phyloP scores from a whole-genome alignment of 2,329 filamentous ascomycete genomes.

The Cladosporium oxysporum region DNA sequence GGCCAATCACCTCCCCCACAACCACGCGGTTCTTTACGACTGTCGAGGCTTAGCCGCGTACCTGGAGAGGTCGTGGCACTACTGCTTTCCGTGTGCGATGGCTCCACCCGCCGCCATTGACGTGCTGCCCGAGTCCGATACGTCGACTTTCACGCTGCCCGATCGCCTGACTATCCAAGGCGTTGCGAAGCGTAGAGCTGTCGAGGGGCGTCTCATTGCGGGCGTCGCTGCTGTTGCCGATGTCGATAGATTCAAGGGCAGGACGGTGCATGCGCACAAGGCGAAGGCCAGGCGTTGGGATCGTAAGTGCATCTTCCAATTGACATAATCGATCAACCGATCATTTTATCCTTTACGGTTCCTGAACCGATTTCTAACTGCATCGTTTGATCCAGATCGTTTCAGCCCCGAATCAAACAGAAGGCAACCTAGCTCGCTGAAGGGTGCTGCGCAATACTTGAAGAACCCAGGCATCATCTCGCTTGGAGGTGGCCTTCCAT shows the following conservation, averaged over 20 bases:
- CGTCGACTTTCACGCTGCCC: constrained; percentile 47
- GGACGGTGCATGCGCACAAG: constrained; percentile 60
- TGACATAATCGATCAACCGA: background rate
- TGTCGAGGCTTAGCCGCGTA: background rate
- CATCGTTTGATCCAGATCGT: constrained; percentile 23
- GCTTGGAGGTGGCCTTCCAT: constrained; percentile 87
- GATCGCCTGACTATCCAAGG: constrained; percentile 64
- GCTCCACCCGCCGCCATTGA: constrained; percentile 42
- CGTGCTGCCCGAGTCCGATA: constrained; percentile 50
- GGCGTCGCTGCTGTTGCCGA: constrained; percentile 75
- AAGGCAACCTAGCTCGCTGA: constrained; percentile 63
- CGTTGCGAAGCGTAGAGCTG: constrained; percentile 67
- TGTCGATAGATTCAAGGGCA: constrained; percentile 80
- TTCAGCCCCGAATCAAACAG: constrained; percentile 57
- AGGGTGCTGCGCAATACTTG: constrained; percentile 76
- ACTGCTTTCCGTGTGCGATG: constrained; percentile 25
- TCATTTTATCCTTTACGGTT: background rate
- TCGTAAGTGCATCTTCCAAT: constrained; percentile 62
- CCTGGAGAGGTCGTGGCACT: background rate
- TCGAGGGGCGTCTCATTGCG: constrained; percentile 70
- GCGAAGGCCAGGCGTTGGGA: constrained; percentile 83
- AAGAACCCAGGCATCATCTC: constrained; percentile 84
- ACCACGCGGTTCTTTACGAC: background rate
- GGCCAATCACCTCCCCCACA: background rate
- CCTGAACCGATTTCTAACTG: background rate